A percentile compares a stretch with the other conserved stretches of the same genome.
These are phyloP conservation scores for Plasmodium gallinaceum DNA, from an alignment of 169 alveolate genomes.

Conservation along the genomic window DNA sequence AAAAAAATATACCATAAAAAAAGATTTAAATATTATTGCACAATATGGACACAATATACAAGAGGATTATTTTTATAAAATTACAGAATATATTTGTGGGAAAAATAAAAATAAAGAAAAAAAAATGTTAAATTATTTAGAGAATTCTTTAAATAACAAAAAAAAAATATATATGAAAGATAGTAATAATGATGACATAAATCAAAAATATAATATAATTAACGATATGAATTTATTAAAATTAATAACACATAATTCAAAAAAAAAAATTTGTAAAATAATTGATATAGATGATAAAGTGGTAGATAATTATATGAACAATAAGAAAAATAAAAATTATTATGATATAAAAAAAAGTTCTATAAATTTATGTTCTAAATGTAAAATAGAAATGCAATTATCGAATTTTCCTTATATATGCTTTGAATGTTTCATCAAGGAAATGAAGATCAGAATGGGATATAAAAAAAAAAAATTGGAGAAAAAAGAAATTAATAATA, in stretches of 20 bases:
- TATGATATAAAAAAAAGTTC: conserved; percentile 11
- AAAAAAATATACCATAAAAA: background rate
- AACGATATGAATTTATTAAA: conserved; percentile 39
- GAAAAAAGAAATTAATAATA: background rate
- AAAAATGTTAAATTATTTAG: background rate
- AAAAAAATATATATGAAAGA: background rate
- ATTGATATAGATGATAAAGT: conserved; percentile 36
- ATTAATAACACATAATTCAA: conserved; percentile 16
- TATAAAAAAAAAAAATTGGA: background rate
- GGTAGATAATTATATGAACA: conserved; percentile 37
- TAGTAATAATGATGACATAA: background rate
- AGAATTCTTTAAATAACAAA: background rate
- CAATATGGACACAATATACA: background rate
- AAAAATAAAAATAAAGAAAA: background rate
- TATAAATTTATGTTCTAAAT: conserved; percentile 29
- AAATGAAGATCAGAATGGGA: conserved; percentile 13
- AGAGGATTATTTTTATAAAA: no score
- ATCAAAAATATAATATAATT: background rate
- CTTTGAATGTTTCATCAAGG: conserved; percentile 46
- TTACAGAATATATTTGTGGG: background rate
- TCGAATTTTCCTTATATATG: conserved; percentile 34
- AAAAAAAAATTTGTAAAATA: conserved; percentile 10
- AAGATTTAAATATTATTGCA: background rate
- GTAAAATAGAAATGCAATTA: conserved; percentile 49
- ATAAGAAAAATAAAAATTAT: conserved; percentile 7